Percentiles rank a stretch among this genome's conserved stretches.
These are phyloP conservation scores for Exobasidium cylindrosporum DNA, from an alignment of 1,284 basidiomycete species.

Conservation along the genomic window DNA sequence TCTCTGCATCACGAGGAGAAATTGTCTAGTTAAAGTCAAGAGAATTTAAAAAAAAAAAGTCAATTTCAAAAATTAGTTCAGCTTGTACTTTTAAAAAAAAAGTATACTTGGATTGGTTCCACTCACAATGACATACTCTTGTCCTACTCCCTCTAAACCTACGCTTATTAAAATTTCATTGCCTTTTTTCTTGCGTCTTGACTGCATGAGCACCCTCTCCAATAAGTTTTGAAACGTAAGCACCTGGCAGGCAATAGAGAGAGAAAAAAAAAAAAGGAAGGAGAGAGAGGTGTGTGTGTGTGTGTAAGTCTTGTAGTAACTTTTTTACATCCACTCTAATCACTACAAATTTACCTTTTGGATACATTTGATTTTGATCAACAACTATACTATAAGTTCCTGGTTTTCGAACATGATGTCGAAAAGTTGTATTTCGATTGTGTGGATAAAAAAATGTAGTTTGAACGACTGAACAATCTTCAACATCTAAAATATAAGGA, in stretches of 20 bases:
- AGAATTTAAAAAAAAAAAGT: no score
- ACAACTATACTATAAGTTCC: slow-evolving; percentile 35
- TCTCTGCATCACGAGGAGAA: neutral
- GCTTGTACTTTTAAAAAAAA: no score
- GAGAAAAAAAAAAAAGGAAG: no score
- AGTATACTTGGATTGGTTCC: no score
- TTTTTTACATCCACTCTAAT: no score
- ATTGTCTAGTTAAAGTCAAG: neutral
- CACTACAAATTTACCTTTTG: slow-evolving; percentile 12
- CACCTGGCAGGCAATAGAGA: no score
- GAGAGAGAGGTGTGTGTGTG: no score
- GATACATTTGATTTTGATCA: slow-evolving; percentile 37
- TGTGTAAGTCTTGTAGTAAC: no score
- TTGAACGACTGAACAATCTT: slow-evolving; percentile 27
- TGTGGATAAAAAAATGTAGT: slow-evolving; percentile 28
- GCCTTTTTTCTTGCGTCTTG: slow-evolving; percentile 2
- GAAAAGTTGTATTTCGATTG: slow-evolving; percentile 24
- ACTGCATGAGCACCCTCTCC: slow-evolving; percentile 14
- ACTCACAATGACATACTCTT: slow-evolving; percentile 13
- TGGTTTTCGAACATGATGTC: slow-evolving; percentile 26
- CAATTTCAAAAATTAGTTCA: no score
- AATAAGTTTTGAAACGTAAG: no score
- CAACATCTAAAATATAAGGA: slow-evolving; percentile 33
- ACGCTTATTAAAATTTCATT: slow-evolving; percentile 3
- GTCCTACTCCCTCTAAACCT: slow-evolving; percentile 2